Conservation (phyloP, 257 asterid species). For the Primulina tabacum region DNA sequence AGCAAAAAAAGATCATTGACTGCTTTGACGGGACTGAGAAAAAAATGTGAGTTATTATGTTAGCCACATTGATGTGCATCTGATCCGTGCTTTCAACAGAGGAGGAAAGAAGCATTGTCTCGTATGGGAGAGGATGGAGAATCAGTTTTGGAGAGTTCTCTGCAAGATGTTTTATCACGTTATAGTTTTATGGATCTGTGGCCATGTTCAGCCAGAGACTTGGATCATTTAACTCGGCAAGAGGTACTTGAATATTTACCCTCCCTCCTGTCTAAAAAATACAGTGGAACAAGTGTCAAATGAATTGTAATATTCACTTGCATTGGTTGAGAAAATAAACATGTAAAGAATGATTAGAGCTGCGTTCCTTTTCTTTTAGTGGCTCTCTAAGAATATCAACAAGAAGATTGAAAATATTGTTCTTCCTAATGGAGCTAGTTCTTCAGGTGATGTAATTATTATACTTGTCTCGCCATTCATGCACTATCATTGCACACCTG, state of each 20-base stretch:
- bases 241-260: constrained; percentile 49
- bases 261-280: constrained; percentile 13
- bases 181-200: constrained; percentile 92
- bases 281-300: neutral
- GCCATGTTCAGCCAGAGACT: constrained; percentile 95
- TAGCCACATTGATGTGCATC: neutral
- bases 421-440: constrained; percentile 53
- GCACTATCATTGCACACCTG: constrained; percentile 11
- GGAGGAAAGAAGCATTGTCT: constrained; percentile 90
- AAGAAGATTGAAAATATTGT: constrained; percentile 63
- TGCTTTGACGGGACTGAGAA: constrained; percentile 2
- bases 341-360: constrained; percentile 6
- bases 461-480: constrained; percentile 5
- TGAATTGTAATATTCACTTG: constrained; percentile 8
- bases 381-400: constrained; percentile 66
- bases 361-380: constrained; percentile 34
- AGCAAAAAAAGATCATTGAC: neutral
- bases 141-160: constrained; percentile 59
- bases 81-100: constrained; percentile 36
- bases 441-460: constrained; percentile 40
- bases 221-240: constrained; percentile 86
- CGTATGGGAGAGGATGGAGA: constrained; percentile 66
- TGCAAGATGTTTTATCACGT: constrained; percentile 85
- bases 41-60: neutral
- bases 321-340: neutral